Conservation (phyloP, 257 asterid genomes). For the Catharanthus roseus region DNA sequence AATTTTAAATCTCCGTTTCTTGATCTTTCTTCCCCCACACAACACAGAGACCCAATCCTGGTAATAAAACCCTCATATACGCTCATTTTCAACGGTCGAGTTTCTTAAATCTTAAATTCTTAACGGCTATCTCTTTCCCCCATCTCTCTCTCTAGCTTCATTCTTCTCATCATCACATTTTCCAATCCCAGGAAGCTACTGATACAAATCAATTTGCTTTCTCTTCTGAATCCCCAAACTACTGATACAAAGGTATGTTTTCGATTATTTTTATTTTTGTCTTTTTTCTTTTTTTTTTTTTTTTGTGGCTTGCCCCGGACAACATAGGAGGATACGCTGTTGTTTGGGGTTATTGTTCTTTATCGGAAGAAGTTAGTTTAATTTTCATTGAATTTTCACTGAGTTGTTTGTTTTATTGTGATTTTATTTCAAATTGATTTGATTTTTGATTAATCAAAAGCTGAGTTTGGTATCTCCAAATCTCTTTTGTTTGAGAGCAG, state of each 20-base stretch:
- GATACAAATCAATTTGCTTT: not conserved
- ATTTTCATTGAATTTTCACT: not conserved
- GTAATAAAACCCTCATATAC: conserved; percentile 13
- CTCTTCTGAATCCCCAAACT: conserved; percentile 4
- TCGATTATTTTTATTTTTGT: conserved; percentile 10
- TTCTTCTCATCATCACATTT: not conserved
- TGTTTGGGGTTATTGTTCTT: not conserved
- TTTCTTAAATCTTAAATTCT: conserved; percentile 8
- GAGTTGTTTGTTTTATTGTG: not conserved
- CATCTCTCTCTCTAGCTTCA: conserved; percentile 6
- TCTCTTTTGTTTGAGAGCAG: not conserved
- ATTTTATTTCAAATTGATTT: not conserved
- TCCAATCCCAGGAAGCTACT: conserved; percentile 2
- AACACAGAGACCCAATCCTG: not conserved
- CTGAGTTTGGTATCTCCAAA: not conserved
- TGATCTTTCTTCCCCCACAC: too few species aligned
- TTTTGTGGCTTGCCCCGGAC: too few species aligned
- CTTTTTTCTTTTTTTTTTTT: not conserved
- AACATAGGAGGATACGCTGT: too few species aligned
- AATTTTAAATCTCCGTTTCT: conserved; percentile 18
- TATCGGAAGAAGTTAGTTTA: not conserved
- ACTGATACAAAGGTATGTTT: conserved; percentile 8
- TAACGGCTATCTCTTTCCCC: conserved; percentile 24
- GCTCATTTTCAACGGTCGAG: conserved; percentile 36
- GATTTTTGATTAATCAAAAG: not conserved